These are phyloP conservation scores for Annulohypoxylon stygium DNA, from an alignment of 495 filamentous ascomycete species.

Conservation along the genomic window DNA sequence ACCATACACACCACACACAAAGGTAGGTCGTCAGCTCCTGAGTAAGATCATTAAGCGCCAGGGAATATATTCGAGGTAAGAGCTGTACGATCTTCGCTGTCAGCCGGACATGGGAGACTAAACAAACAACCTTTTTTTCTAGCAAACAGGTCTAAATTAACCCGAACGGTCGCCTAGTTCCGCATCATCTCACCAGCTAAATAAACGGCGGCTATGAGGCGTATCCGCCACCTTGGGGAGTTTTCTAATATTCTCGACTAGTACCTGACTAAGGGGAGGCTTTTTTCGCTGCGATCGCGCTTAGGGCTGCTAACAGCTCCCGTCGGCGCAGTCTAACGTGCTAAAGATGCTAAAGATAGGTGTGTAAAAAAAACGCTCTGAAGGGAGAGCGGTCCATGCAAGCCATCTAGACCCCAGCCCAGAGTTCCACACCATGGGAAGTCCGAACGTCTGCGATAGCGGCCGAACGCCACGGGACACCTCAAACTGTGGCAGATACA, in stretches of 20 bases:
- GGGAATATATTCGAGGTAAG: slow-evolving; percentile 1
- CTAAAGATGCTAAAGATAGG: neutral
- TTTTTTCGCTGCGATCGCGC: neutral
- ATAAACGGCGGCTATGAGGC: neutral
- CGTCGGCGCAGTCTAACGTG: neutral
- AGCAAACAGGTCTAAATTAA: slow-evolving; percentile 14
- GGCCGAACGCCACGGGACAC: neutral
- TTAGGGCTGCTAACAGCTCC: neutral
- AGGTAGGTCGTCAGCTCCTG: neutral
- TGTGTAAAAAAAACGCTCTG: neutral
- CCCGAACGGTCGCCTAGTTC: slow-evolving; percentile 1
- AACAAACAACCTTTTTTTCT: slow-evolving; percentile 1
- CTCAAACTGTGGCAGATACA: neutral
- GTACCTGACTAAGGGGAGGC: slow-evolving; percentile 6
- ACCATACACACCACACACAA: neutral
- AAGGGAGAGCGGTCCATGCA: neutral
- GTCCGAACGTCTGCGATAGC: slow-evolving; percentile 1
- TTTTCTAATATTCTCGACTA: neutral
- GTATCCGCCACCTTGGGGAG: neutral
- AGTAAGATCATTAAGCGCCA: neutral
- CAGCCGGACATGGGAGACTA: neutral
- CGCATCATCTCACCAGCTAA: neutral
- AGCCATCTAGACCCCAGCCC: neutral
- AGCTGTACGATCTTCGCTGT: neutral
- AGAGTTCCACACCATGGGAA: slow-evolving; percentile 1